Evolutionary conservation across 176 grass and related monocot genomes (phyloP).

Genomic region (Guadua angustifolia): DNA sequence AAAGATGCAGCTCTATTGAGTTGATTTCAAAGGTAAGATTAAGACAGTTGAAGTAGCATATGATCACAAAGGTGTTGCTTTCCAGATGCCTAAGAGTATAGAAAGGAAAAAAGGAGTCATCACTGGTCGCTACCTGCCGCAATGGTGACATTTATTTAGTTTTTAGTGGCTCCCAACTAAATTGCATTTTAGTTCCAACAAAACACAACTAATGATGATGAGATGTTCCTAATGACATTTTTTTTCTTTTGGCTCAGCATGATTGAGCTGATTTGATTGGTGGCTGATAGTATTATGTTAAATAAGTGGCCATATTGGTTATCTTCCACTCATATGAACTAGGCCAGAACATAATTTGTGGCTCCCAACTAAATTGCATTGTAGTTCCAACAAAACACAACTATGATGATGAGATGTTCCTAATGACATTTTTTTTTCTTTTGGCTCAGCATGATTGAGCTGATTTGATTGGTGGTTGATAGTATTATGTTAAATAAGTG

Average conservation of each 20-base stretch:
- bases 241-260: neutral
- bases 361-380: neutral
- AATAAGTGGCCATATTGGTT: neutral
- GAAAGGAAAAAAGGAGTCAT: neutral
- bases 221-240: neutral
- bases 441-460: neutral
- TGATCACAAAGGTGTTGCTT: conserved; percentile 12
- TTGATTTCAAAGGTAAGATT: neutral
- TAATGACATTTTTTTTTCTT: neutral
- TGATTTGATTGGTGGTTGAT: neutral
- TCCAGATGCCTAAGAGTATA: neutral
- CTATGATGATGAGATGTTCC: conserved; percentile 3
- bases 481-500: neutral
- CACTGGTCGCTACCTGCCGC: conserved; percentile 8
- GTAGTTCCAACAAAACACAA: neutral
- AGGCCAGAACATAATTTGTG: neutral
- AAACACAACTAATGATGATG: conserved; percentile 11
- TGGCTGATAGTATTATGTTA: neutral
- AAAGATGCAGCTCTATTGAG: neutral
- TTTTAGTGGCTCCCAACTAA: neutral
- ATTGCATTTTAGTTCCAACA: neutral
- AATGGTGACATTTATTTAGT: neutral
- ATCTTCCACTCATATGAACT: too few relatives aligned
- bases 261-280: neutral
- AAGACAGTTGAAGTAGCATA: neutral